Evolutionary conservation across 306 rosid species (phyloP).

Genomic region (Dryas alaskensis): DNA sequence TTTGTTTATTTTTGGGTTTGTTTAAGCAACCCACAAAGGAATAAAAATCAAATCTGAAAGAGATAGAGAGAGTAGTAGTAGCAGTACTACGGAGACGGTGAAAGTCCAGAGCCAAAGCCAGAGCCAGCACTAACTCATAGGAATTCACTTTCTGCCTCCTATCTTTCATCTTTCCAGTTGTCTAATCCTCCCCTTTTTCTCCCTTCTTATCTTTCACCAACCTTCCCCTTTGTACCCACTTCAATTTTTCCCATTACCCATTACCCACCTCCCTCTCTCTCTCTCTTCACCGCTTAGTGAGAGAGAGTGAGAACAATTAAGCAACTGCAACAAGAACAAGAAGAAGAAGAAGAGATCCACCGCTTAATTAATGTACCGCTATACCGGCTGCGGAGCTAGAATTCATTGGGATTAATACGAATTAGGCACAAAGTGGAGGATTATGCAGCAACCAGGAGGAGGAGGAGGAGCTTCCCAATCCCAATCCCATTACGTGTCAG

Average conservation of each 20-base stretch:
- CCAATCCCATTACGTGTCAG: slow-evolving; percentile 14
- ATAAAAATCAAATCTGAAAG: slow-evolving; percentile 36
- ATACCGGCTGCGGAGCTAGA: too few species aligned
- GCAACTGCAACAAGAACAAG: too few species aligned
- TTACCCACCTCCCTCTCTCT: not conserved
- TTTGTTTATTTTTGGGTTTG: not conserved
- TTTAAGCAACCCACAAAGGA: not conserved
- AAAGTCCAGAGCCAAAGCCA: not conserved
- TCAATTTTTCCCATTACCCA: not conserved
- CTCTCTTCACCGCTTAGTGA: not conserved
- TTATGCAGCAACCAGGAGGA: slow-evolving; percentile 21
- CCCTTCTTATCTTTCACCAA: slow-evolving; percentile 9
- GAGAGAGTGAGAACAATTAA: too few species aligned
- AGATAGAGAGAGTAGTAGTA: not conserved
- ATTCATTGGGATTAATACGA: too few species aligned
- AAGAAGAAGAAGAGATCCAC: not conserved
- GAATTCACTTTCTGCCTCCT: slow-evolving; percentile 41
- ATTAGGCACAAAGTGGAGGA: not conserved
- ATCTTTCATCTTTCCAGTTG: slow-evolving; percentile 38
- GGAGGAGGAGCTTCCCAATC: not conserved
- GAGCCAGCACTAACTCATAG: slow-evolving; percentile 41
- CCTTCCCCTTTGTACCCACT: not conserved
- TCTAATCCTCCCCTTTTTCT: slow-evolving; percentile 19
- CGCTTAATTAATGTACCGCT: not conserved
- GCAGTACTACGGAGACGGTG: not conserved